A percentile compares a stretch with the other conserved stretches of the same genome.
phyloP scores from a whole-genome alignment of 768 basidiomycete species.

The Collybia mongolica region DNA sequence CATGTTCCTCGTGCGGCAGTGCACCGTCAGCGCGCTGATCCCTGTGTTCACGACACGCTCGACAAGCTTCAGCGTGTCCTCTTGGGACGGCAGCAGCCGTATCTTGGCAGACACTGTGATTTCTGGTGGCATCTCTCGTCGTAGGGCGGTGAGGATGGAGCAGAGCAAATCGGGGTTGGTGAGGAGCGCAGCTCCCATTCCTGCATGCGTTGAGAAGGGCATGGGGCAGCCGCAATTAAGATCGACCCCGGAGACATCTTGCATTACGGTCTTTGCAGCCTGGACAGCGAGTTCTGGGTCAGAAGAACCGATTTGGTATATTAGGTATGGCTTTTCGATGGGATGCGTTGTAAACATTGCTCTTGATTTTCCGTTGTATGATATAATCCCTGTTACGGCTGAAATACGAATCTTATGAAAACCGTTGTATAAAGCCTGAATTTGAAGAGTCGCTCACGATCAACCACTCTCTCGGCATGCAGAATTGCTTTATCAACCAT shows the following conservation, averaged over 20 bases:
- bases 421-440: not conserved
- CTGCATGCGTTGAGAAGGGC: constrained; percentile 89
- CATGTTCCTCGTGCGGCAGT: constrained; percentile 94
- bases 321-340: constrained; percentile 89
- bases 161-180: constrained; percentile 90
- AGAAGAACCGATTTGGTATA: constrained; percentile 94
- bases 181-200: constrained; percentile 96
- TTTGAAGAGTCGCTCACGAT: constrained; percentile 58
- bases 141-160: constrained; percentile 79
- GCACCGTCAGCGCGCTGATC: constrained; percentile 86
- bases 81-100: constrained; percentile 79
- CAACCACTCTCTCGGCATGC: constrained; percentile 77
- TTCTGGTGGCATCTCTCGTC: constrained; percentile 67
- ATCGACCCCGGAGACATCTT: constrained; percentile 92
- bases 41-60: constrained; percentile 86
- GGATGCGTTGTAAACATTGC: constrained; percentile 93
- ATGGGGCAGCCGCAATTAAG: constrained; percentile 98
- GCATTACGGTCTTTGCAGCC: constrained; percentile 82
- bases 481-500: constrained; percentile 95
- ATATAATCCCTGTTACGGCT: constrained; percentile 87
- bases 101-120: constrained; percentile 96
- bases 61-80: constrained; percentile 88
- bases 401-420: constrained; percentile 2
- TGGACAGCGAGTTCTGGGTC: constrained; percentile 89
- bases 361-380: constrained; percentile 79